Base-by-base conservation (phyloP, 352 stramenopile genomes). In the Globisporangium rhizosaccharum region DNA sequence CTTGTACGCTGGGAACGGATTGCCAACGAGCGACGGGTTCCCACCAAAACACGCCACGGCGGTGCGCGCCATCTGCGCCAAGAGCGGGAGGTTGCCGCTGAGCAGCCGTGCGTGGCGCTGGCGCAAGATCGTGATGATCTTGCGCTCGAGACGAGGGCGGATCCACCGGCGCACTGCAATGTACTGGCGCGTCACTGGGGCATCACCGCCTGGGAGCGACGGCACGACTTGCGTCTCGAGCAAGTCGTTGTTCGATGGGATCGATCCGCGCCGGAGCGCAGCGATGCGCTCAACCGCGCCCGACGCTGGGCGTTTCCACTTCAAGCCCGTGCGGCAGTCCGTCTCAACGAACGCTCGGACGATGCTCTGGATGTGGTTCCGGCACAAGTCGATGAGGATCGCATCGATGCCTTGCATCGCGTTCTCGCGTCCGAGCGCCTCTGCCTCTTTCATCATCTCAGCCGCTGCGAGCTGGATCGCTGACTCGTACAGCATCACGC, bases 281-380 rank as follows among this genome's bases (percentile, higher is more conserved):
- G 41, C 59, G 12, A 78, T 52, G 8, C 65, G 59, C 18, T 80
- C 67, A 2, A 57, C 57, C 2, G 59, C 70, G 6, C 65, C 64
- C 28, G 66, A 53, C 0, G 62, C 53, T 12, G 56, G 57, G 0
- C 62, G 70, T 5, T 61, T 55, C 71, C 70, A 81, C 17, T 64
- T 61, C 28, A 60, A 48, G 0, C 74, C 76, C 1, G 76, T 79
- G 6, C 62, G 62, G 30, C 67, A 82, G 37, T 87, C 71, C 0
- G 76, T 87, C 33, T 75, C 70, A 12, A 87, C 57, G 11, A 82
- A 56, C 4, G 76, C 72, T 11, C 74, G 72, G 18, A 87, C 60
- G 57, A 84, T 70, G 17, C 65, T 81, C 53, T 82, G 73, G 48
- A 87, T 69, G 59, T 87, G 76, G 57, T 80, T 84, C n/a, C 74